Base-by-base conservation (phyloP, 306 rosid genomes). In the Acacia crassicarpa region DNA sequence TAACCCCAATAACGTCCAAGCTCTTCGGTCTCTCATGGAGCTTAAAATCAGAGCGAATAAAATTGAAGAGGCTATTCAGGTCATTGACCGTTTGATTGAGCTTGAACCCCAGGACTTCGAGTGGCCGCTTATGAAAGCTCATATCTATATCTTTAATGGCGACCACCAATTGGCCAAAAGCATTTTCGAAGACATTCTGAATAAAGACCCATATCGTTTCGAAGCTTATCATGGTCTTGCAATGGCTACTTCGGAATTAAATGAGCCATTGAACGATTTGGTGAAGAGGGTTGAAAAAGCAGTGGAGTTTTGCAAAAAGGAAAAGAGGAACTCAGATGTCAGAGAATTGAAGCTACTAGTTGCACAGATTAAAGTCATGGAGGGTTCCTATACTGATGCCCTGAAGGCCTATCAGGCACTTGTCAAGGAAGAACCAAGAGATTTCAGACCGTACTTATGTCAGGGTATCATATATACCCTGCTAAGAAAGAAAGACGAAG, bases 181-280 rank as follows among this genome's bases (percentile, higher is more conserved):
- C 2, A 81, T 80, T 70, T 96, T 96, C 68, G 97, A 96, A 67
- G 89, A 86, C 45, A 87, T 96, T 69, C 83, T 96, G 51, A 74
- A 71, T 76, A 90, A 82, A 40, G 97, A 96, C 66, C 97, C 98
- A 6, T 84, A 89, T 63, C 90, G 90, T 4, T 88, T 93, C 0
- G 98, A 96, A 79, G 99, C 98, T 12, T 96, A 80, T 68, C 98
- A 93, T 25, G 99, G 99, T 35, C 97, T 96, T 33, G 96, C 91
- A 4, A 96, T 96, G 98, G 85, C 89, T 33, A 80, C 88, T 0
- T 83, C 91, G 2, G 88, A 94, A 8, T 76, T 84, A 5, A 84
- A 86, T 3, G 86, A 81, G 78, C 61, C 85, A 1, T 53, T 96
- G 84, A 22, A 79, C 35, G 80, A 7, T 4, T 62, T 92, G 83